Evolutionary conservation across 257 asterid genomes (phyloP).

Genomic region (Haberlea rhodopensis): DNA sequence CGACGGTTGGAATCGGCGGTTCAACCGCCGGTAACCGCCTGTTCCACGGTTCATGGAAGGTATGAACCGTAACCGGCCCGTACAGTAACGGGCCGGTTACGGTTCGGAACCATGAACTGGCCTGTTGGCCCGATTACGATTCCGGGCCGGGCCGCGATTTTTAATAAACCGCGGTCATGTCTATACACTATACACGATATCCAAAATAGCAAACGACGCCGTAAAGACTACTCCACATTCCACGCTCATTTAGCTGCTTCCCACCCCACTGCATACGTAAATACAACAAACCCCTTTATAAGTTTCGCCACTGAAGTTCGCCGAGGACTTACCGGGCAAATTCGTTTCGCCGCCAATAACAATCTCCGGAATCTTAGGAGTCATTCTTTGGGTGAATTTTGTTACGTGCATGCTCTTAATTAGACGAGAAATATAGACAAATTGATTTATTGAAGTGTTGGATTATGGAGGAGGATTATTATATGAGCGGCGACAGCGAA

Average conservation of each 20-base stretch:
- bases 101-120: too few species aligned
- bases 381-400: not conserved
- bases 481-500: slow-evolving; percentile 46
- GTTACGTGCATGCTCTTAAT: not conserved
- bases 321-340: too few species aligned
- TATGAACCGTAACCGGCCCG: too few species aligned
- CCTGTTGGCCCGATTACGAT: too few species aligned
- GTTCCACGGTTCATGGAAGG: too few species aligned
- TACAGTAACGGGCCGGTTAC: too few species aligned
- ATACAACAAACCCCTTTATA: slow-evolving; percentile 4
- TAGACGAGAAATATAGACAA: not conserved
- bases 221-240: slow-evolving; percentile 17
- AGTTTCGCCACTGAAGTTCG: slow-evolving; percentile 13
- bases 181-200: too few species aligned
- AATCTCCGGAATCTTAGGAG: not conserved
- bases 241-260: slow-evolving; percentile 1
- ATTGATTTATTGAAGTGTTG: slow-evolving; percentile 12
- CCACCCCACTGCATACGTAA: not conserved
- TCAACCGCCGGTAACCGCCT: too few species aligned
- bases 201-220: slow-evolving; percentile 47
- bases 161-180: too few species aligned
- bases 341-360: not conserved
- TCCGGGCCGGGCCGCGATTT: too few species aligned
- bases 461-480: slow-evolving; percentile 55
- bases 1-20: too few species aligned